phyloP scores from a whole-genome alignment of 2,329 filamentous ascomycete species.

The Arthrobotrys sinensis region DNA sequence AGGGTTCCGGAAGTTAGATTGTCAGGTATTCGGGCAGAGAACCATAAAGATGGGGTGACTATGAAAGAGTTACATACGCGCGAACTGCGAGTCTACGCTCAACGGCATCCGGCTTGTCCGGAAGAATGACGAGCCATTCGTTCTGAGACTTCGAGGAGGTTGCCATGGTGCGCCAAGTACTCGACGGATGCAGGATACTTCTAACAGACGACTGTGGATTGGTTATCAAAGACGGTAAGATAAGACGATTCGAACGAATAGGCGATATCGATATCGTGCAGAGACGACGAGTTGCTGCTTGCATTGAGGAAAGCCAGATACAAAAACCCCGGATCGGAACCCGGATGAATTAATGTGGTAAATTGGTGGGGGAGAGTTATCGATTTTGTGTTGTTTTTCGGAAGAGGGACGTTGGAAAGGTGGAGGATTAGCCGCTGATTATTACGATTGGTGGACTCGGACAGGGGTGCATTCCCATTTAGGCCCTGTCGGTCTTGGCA shows the following conservation, averaged over 20 bases:
- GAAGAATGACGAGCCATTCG: constrained; percentile 60
- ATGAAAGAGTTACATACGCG: constrained; percentile 27
- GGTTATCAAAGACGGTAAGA: constrained; percentile 11
- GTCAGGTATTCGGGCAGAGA: too few relatives aligned
- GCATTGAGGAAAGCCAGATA: constrained; percentile 17
- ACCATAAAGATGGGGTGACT: not conserved
- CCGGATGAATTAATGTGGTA: constrained; percentile 15
- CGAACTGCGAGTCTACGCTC: constrained; percentile 51
- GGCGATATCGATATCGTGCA: constrained; percentile 26
- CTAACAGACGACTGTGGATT: not conserved
- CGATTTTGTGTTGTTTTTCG: constrained; percentile 42
- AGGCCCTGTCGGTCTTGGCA: constrained; percentile 12
- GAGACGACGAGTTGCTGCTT: constrained; percentile 43
- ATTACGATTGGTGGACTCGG: constrained; percentile 41
- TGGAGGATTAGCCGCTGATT: constrained; percentile 33
- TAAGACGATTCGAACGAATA: constrained; percentile 15
- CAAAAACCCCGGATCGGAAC: constrained; percentile 12
- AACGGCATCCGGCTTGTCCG: constrained; percentile 54
- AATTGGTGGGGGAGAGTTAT: constrained; percentile 17
- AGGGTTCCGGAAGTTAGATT: constrained; percentile 12
- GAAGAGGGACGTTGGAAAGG: constrained; percentile 56
- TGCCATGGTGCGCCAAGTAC: constrained; percentile 40
- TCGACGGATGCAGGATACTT: constrained; percentile 2
- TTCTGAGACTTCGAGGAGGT: constrained; percentile 33
- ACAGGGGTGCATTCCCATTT: constrained; percentile 25